phyloP scores from a whole-genome alignment of 352 stramenopile species.

The Phytopythium cucurbitacearum region DNA sequence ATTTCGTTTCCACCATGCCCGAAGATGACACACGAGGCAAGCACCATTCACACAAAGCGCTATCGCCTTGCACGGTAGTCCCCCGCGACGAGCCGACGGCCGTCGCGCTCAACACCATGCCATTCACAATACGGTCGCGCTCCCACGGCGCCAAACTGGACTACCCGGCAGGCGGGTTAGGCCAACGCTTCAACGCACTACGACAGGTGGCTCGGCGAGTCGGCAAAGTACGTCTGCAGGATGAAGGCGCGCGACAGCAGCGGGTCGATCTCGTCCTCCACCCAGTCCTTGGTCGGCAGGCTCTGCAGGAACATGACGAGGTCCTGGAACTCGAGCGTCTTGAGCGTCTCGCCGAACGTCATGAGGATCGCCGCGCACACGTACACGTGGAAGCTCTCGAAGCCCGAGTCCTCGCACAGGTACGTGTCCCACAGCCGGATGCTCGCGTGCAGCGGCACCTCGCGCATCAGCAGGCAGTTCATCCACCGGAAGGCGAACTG shows the following conservation, averaged over 20 bases:
- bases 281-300: constrained; percentile 96
- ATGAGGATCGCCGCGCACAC: constrained; percentile 98
- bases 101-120: too few species aligned
- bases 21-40: too few species aligned
- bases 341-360: constrained; percentile 94
- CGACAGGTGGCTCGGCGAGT: constrained; percentile 76
- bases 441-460: constrained; percentile 94
- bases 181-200: constrained; percentile 15
- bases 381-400: constrained; percentile 99
- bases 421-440: constrained; percentile 99
- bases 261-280: constrained; percentile 96
- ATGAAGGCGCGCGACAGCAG: constrained; percentile 97
- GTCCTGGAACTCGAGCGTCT: constrained; percentile 97
- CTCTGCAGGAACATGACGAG: constrained; percentile 96
- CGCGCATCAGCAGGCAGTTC: constrained; percentile 98
- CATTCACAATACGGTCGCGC: too few species aligned
- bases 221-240: constrained; percentile 89
- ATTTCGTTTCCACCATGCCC: too few species aligned
- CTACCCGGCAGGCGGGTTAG: not conserved
- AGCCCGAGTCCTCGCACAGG: constrained; percentile 97
- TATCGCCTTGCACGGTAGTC: too few species aligned
- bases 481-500: constrained; percentile 99
- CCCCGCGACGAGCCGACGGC: too few species aligned
- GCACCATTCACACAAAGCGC: too few species aligned
- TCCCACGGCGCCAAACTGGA: too few species aligned